Percentiles rank a stretch among this genome's conserved stretches.
Conservation (phyloP, 1,284 basidiomycete species). For the Fomitopsis pinicola region DNA sequence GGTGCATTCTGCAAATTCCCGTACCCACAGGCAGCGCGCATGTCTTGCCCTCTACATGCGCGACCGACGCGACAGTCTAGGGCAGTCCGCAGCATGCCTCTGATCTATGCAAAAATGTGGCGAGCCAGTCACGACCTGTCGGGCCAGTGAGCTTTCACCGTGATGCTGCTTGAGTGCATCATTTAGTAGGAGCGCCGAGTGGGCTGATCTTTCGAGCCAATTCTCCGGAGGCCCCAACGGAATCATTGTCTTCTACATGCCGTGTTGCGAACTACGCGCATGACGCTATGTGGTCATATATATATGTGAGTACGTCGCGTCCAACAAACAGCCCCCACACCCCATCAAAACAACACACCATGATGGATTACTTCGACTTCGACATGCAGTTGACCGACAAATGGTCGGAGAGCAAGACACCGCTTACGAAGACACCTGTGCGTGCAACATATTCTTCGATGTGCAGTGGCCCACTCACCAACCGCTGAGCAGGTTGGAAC, state of each 20-base stretch:
- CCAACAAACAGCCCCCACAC: not conserved
- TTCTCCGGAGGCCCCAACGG: not conserved
- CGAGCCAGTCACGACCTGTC: too few relatives aligned
- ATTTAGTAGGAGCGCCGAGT: too few relatives aligned
- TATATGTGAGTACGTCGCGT: not conserved
- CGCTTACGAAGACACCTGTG: not conserved
- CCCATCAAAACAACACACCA: not conserved
- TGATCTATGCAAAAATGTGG: too few relatives aligned
- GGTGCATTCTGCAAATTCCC: too few relatives aligned
- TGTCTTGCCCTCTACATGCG: too few relatives aligned
- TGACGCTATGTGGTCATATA: not conserved
- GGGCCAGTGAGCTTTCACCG: too few relatives aligned
- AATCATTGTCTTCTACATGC: not conserved
- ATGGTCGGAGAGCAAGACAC: not conserved
- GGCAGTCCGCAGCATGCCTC: too few relatives aligned
- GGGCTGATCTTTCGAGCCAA: not conserved
- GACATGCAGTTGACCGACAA: not conserved
- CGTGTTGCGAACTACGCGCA: not conserved
- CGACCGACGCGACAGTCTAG: too few relatives aligned
- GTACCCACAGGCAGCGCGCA: too few relatives aligned
- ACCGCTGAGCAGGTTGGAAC: not conserved
- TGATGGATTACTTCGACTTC: slow-evolving; percentile 1
- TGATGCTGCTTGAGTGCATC: too few relatives aligned
- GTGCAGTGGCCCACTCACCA: not conserved
- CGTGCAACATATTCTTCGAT: not conserved